Evolutionary conservation across 306 rosid species (phyloP), one percentile per base, ranked within the genome.

Genomic region (Malus asiatica): DNA sequence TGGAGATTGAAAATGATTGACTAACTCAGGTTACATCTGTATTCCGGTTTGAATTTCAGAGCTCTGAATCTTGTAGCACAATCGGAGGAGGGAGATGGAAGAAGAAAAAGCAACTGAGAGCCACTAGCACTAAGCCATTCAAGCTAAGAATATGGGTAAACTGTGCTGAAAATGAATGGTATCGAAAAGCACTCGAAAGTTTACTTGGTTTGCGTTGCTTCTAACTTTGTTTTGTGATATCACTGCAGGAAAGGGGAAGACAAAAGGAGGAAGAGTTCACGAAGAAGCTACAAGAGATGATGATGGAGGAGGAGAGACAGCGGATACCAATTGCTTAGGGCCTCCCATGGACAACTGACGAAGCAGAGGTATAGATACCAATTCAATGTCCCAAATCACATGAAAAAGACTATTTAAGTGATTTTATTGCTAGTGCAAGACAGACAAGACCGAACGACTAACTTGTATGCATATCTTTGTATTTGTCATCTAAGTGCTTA

Each of bases 281-380:
- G 81, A 96, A 96, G 81, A 96, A 89, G 82, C 62, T 89, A 3
- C 90, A 90, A 44, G 98, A 89, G 74, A 84, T 88, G 74, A 62
- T 83, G 82, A 58, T 45, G 22, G 91, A 89, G 85, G 93, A 96
- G 79, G 98, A 92, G 83, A 92, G 77, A 32, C 87, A 82, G 68
- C 81, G 97, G 67, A 84, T 92, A 71, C 99, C 97, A 10, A 53
- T 90, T 76, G 99, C 98, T 48, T 96, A 92, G 74, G 98, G 99
- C 69, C 97, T 96, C 76, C 99, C 98, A 55, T 92, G 91, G 93
- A 96, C 99, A 66, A 96, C 93, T 23, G 96, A 96, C 83, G 97
- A 96, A 79, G 96, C 97, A 27, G 91, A 92, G 97, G 99, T 67
- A 18, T 59, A 13, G 22, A 51, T 72, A 60, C 9, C 27, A 42